Evolutionary conservation across 805 yeast species (phyloP).

Genomic region (Priceomyces melissophilus): DNA sequence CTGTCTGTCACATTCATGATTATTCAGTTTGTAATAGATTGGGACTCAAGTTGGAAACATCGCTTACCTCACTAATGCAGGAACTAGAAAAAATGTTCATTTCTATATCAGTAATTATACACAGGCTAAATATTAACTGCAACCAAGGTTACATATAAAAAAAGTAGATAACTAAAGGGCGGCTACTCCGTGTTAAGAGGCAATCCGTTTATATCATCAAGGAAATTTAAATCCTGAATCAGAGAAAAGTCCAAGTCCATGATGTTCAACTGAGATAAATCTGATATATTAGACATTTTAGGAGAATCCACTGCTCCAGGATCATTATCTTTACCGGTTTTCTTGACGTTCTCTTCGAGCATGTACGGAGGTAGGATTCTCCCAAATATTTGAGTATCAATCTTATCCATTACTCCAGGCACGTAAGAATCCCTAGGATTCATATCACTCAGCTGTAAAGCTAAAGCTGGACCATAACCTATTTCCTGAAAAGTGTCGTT

Average conservation of each 20-base stretch:
- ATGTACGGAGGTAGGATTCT: slow-evolving; percentile 80
- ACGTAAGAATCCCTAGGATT: slow-evolving; percentile 41
- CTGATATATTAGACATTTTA: slow-evolving; percentile 8
- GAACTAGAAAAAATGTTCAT: not conserved
- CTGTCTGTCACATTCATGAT: slow-evolving; percentile 56
- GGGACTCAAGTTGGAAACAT: not conserved
- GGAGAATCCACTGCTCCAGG: slow-evolving; percentile 6
- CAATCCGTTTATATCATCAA: slow-evolving; percentile 11
- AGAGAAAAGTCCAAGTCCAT: slow-evolving; percentile 19
- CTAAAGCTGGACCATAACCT: no score
- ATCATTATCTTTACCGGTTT: not conserved
- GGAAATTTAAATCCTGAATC: slow-evolving; percentile 14
- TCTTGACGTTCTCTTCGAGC: slow-evolving; percentile 39
- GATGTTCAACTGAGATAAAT: slow-evolving; percentile 12
- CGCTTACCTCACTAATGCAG: no score
- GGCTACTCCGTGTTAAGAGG: no score
- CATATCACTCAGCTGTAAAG: not conserved
- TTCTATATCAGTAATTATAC: not conserved
- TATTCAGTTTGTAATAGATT: not conserved
- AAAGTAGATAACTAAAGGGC: no score
- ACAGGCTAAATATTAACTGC: no score
- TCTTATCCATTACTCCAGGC: slow-evolving; percentile 80
- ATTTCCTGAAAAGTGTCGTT: not conserved
- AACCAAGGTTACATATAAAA: not conserved
- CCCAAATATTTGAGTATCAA: slow-evolving; percentile 84